Conservation (phyloP, 2,329 filamentous ascomycete species). For the Pestalotiopsis sp. region DNA sequence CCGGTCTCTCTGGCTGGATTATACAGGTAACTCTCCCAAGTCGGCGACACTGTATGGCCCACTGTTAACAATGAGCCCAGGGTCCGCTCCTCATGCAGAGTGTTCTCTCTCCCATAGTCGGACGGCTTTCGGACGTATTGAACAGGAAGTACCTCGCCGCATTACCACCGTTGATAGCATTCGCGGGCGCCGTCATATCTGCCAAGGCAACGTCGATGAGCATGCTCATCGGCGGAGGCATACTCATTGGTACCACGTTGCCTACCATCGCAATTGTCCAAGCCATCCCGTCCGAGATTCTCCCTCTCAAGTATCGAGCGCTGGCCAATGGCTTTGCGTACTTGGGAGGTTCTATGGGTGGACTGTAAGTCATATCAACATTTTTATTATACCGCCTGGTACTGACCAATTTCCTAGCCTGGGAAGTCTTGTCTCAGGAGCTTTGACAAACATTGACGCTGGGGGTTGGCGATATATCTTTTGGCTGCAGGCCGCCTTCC, state of each 20-base stretch:
- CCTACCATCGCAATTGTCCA: slow-evolving; percentile 57
- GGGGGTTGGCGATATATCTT: slow-evolving; percentile 59
- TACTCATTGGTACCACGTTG: slow-evolving; percentile 57
- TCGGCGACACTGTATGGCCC: not conserved
- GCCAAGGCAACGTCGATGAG: slow-evolving; percentile 58
- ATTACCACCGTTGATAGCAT: slow-evolving; percentile 54
- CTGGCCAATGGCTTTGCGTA: slow-evolving; percentile 57
- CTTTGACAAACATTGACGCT: slow-evolving; percentile 48
- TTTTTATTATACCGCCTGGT: not conserved
- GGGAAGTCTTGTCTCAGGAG: slow-evolving; percentile 52
- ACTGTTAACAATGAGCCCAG: slow-evolving; percentile 29
- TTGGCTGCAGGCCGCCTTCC: slow-evolving; percentile 60
- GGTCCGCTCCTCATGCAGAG: slow-evolving; percentile 60
- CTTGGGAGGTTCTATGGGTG: slow-evolving; percentile 52
- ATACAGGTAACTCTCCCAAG: slow-evolving; percentile 43
- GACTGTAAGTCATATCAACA: slow-evolving; percentile 43
- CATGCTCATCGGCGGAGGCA: slow-evolving; percentile 58
- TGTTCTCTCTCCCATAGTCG: slow-evolving; percentile 57
- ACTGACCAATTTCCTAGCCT: slow-evolving; percentile 33
- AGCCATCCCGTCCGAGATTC: slow-evolving; percentile 58
- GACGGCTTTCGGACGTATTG: slow-evolving; percentile 58
- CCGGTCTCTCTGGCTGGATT: slow-evolving; percentile 55
- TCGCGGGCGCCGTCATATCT: slow-evolving; percentile 54
- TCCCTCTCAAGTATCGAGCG: slow-evolving; percentile 59
- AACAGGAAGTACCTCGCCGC: slow-evolving; percentile 57